Percentiles rank a stretch among this genome's conserved stretches.
Evolutionary conservation across 495 filamentous ascomycete species (phyloP).

Genomic region (Xylaria telfairii): DNA sequence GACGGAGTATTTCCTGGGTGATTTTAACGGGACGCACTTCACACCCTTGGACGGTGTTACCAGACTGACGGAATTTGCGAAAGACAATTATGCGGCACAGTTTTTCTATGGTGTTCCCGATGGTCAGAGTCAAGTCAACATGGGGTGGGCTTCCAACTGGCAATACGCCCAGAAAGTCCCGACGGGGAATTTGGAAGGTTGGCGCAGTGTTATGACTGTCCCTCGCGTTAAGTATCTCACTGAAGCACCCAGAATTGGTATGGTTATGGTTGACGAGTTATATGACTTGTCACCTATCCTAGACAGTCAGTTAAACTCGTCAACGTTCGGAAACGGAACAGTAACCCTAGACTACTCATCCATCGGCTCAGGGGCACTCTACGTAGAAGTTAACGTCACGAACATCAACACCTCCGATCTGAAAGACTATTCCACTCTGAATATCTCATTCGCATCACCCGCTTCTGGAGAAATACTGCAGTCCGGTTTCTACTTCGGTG

Average conservation of each 20-base stretch:
- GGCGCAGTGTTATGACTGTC: constrained; percentile 58
- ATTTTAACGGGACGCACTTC: constrained; percentile 60
- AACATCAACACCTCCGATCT: constrained; percentile 39
- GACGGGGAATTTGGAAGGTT: constrained; percentile 54
- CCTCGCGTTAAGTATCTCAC: constrained; percentile 52
- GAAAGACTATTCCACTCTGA: constrained; percentile 48
- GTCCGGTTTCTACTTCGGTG: constrained; percentile 53
- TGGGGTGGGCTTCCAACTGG: constrained; percentile 69
- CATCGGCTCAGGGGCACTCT: constrained; percentile 51
- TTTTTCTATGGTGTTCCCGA: constrained; percentile 56
- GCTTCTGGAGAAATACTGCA: constrained; percentile 52
- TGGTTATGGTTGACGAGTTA: constrained; percentile 49
- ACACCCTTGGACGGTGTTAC: constrained; percentile 47
- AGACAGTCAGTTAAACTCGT: constrained; percentile 36
- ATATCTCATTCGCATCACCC: constrained; percentile 58
- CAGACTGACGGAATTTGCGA: constrained; percentile 58
- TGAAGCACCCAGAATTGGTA: constrained; percentile 51
- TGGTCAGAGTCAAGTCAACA: constrained; percentile 47
- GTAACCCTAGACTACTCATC: constrained; percentile 48
- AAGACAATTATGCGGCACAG: constrained; percentile 64
- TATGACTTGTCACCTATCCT: constrained; percentile 46
- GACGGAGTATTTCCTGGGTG: constrained; percentile 56
- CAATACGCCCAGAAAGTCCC: constrained; percentile 60
- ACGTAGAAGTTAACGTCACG: constrained; percentile 53
- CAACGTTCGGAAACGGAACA: constrained; percentile 43